phyloP scores from a whole-genome alignment of 75 land plant species.

The Picea glauca region DNA sequence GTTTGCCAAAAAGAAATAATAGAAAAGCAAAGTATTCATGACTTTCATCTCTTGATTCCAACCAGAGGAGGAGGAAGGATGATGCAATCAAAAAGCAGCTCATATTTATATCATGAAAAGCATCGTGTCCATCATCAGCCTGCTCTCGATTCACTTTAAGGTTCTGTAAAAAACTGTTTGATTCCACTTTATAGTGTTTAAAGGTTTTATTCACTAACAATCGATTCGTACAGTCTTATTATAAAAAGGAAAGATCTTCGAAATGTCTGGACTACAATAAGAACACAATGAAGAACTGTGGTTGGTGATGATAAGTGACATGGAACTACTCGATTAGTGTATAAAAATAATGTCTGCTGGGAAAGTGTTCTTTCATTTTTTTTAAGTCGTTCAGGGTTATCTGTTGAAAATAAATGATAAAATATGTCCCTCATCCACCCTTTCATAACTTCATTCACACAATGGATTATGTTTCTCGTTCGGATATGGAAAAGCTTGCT shows the following conservation, averaged over 20 bases:
- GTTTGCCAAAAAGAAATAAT: neutral
- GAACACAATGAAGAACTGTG: neutral
- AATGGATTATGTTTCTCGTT: too few species aligned
- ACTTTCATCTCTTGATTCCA: neutral
- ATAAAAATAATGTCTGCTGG: neutral
- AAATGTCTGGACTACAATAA: neutral
- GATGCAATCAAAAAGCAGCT: neutral
- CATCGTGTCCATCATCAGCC: neutral
- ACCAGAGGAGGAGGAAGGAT: neutral
- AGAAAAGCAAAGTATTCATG: neutral
- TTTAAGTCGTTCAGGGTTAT: neutral
- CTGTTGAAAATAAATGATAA: neutral
- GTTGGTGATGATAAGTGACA: neutral
- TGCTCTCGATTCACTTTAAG: too few species aligned
- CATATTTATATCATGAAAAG: neutral
- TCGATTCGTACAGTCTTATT: neutral
- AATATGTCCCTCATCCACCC: neutral
- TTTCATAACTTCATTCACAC: too few species aligned
- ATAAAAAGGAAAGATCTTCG: neutral
- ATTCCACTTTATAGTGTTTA: too few species aligned
- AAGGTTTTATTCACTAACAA: neutral
- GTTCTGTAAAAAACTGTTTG: too few species aligned
- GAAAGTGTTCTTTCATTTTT: neutral
- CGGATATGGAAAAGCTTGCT: too few species aligned
- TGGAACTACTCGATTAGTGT: neutral